These are phyloP conservation scores for Gastrolobium villosum DNA, from an alignment of 306 rosid genomes.

Conservation along the genomic window DNA sequence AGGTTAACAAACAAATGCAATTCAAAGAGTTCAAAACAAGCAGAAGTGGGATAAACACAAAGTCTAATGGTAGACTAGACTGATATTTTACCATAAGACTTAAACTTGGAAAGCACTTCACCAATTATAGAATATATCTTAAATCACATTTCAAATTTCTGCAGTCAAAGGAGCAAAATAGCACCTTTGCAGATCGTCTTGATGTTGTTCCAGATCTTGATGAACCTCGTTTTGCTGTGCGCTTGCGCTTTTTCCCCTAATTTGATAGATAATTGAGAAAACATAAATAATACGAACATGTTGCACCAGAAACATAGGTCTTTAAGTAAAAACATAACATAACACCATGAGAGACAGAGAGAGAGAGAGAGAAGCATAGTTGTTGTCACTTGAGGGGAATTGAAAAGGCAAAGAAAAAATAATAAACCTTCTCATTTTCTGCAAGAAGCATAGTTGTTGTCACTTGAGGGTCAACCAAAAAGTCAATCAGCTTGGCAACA, in stretches of 20 bases:
- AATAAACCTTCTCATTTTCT: slow-evolving; percentile 80
- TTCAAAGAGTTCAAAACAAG: slow-evolving; percentile 9
- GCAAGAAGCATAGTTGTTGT: slow-evolving; percentile 75
- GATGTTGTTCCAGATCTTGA: slow-evolving; percentile 65
- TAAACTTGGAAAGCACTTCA: background rate
- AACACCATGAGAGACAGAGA: background rate
- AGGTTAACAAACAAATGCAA: no score
- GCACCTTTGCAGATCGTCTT: slow-evolving; percentile 70
- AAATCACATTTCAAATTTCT: slow-evolving; percentile 22
- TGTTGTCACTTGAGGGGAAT: background rate
- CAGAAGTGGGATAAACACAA: background rate
- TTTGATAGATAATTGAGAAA: slow-evolving; percentile 59
- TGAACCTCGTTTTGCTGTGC: slow-evolving; percentile 64
- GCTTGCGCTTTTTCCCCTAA: slow-evolving; percentile 81
- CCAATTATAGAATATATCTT: slow-evolving; percentile 8
- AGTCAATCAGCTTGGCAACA: slow-evolving; percentile 77
- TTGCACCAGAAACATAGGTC: background rate
- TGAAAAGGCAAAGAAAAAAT: slow-evolving; percentile 29
- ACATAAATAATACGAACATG: slow-evolving; percentile 37
- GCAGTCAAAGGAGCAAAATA: slow-evolving; percentile 28
- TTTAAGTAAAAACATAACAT: background rate
- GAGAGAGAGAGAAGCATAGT: no score
- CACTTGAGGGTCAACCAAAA: slow-evolving; percentile 87
- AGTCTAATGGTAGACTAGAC: slow-evolving; percentile 6
- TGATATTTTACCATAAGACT: background rate